Conservation (phyloP, 352 stramenopile species). For the Pythium monospermum region DNA sequence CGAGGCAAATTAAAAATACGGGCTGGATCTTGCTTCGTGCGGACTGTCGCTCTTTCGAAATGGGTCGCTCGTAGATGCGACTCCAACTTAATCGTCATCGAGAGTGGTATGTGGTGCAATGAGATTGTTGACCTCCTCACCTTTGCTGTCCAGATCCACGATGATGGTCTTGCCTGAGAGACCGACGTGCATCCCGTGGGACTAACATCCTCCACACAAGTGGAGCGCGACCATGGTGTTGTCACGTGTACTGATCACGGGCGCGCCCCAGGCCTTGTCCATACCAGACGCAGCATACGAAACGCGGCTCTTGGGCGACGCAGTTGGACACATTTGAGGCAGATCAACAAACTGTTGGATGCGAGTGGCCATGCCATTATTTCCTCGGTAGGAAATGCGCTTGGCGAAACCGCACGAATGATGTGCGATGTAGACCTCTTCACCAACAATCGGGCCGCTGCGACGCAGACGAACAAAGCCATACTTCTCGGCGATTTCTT, state of each 20-base stretch:
- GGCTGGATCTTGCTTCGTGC: too few species aligned
- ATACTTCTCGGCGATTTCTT: conserved; percentile 16
- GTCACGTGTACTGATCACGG: conserved; percentile 14
- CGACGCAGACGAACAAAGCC: conserved; percentile 20
- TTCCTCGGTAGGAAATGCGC: conserved; percentile 9
- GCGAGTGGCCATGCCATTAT: conserved; percentile 5
- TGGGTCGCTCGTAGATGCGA: too few species aligned
- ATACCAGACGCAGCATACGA: background rate
- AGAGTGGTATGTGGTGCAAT: too few species aligned
- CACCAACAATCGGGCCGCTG: conserved; percentile 1
- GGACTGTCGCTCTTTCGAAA: too few species aligned
- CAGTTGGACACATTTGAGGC: background rate
- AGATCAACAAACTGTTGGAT: conserved; percentile 5
- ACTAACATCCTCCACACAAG: conserved; percentile 13
- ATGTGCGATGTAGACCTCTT: conserved; percentile 27
- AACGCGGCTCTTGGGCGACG: background rate
- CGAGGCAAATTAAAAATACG: too few species aligned
- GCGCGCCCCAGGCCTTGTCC: conserved; percentile 18
- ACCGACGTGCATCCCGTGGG: background rate
- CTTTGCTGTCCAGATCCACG: conserved; percentile 4
- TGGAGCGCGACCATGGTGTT: conserved; percentile 16
- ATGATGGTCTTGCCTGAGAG: conserved; percentile 5
- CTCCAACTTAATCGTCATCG: too few species aligned
- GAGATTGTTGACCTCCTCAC: too few species aligned
- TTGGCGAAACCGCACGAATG: conserved; percentile 20